A percentile compares a stretch with the other conserved stretches of the same genome.
Evolutionary conservation across 192 early-diverging fungal genomes (phyloP).

Genomic region (Podila horticola): DNA sequence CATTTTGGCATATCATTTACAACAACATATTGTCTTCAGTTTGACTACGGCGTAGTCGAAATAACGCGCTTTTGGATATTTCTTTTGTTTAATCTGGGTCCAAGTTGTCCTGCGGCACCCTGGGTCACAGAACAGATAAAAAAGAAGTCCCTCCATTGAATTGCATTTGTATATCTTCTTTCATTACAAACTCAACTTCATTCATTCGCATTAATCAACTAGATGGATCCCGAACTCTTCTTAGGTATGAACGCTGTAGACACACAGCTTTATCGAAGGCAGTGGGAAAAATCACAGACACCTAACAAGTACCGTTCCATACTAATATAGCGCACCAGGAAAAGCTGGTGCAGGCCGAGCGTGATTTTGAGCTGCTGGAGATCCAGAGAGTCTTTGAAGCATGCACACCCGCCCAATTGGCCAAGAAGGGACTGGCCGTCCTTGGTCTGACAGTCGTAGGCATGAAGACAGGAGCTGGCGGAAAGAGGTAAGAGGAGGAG

Average conservation of each 20-base stretch:
- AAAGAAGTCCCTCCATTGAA: too few relatives aligned
- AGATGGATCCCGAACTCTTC: constrained; percentile 46
- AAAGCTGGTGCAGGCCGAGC: constrained; percentile 65
- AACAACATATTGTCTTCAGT: too few relatives aligned
- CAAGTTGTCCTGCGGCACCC: constrained; percentile 1
- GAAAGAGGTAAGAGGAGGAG: constrained; percentile 58
- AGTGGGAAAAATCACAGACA: too few relatives aligned
- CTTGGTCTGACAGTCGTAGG: constrained; percentile 66
- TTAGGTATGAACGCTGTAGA: constrained; percentile 13
- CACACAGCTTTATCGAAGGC: background rate
- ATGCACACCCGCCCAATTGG: constrained; percentile 68
- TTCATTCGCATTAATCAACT: background rate
- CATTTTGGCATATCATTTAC: constrained; percentile 8
- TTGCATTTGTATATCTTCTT: too few relatives aligned
- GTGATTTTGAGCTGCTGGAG: constrained; percentile 59
- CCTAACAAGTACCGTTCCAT: background rate
- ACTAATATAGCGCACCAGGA: constrained; percentile 57
- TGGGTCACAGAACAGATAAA: too few relatives aligned
- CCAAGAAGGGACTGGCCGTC: constrained; percentile 72
- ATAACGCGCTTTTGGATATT: too few relatives aligned
- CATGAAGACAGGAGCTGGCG: constrained; percentile 75
- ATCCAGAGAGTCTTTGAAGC: constrained; percentile 53
- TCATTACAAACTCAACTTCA: background rate
- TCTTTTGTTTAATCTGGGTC: background rate
- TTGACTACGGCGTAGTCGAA: too few relatives aligned